These are phyloP conservation scores for Carnegiea gigantea DNA, from an alignment of 179 eudicot species.

Conservation along the genomic window DNA sequence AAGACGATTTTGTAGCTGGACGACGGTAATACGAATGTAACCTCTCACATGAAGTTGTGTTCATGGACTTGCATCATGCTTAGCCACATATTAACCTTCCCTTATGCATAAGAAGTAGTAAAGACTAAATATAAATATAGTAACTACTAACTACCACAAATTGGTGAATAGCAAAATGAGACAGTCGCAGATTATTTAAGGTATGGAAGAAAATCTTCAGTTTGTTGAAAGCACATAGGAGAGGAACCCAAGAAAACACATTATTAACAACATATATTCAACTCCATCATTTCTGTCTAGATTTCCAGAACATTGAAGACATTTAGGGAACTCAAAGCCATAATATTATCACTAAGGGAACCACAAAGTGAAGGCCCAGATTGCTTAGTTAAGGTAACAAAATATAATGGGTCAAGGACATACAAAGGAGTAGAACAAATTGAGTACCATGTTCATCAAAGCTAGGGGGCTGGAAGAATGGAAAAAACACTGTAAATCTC, in stretches of 20 bases:
- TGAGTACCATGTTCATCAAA: not conserved
- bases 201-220: not conserved
- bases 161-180: not conserved
- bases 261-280: not conserved
- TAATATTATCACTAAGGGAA: not conserved
- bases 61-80: not conserved
- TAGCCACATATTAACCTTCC: not conserved
- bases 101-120: not conserved
- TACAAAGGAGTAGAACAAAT: not conserved
- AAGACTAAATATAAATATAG: not conserved
- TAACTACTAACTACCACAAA: not conserved
- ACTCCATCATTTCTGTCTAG: not conserved
- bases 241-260: not conserved
- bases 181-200: not conserved
- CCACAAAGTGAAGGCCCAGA: not conserved
- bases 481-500: not conserved
- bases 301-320: not conserved
- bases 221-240: not conserved
- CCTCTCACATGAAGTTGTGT: not conserved
- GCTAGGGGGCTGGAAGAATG: not conserved
- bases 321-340: not conserved
- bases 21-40: not conserved
- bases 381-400: not conserved
- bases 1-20: not conserved
- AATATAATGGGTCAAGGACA: not conserved